Conservation (phyloP, 208 protist genomes). For the Acanthamoeba healyi region DNA sequence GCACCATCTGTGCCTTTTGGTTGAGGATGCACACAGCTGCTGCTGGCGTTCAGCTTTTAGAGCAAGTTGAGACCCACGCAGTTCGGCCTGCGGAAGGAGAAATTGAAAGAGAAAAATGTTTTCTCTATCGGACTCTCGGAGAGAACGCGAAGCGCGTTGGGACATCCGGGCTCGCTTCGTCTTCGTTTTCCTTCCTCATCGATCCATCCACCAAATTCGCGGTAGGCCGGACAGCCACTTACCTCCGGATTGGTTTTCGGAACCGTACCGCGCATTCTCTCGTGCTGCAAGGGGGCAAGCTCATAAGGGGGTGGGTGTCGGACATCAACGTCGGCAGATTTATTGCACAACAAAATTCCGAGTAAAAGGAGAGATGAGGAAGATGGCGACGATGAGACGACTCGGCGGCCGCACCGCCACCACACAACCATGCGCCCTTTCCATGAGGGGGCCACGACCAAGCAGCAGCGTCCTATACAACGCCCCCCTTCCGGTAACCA, state of each 20-base stretch:
- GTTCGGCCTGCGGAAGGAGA: too few relatives aligned
- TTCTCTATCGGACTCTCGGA: not conserved
- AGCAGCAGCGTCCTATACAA: not conserved
- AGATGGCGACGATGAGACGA: not conserved
- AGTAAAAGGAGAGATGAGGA: not conserved
- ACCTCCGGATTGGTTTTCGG: too few relatives aligned
- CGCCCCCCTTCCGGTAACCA: not conserved
- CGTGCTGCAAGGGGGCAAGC: too few relatives aligned
- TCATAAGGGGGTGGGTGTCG: too few relatives aligned
- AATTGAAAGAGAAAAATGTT: too few relatives aligned
- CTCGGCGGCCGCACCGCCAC: not conserved
- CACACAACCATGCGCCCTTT: not conserved
- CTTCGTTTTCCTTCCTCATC: not conserved
- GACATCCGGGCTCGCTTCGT: not conserved
- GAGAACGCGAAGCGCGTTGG: not conserved
- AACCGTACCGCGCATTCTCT: too few relatives aligned
- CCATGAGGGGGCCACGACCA: too few relatives aligned
- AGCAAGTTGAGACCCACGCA: not conserved
- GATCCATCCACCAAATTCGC: not conserved
- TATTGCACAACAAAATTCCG: not conserved
- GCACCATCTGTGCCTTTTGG: too few relatives aligned
- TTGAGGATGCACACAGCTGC: not conserved
- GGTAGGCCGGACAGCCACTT: not conserved
- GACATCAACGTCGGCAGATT: not conserved
- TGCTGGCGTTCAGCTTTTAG: too few relatives aligned